A percentile compares a stretch with the other conserved stretches of the same genome.
Conservation (phyloP, 345 rosid species). For the Zanthoxylum bungeanum region DNA sequence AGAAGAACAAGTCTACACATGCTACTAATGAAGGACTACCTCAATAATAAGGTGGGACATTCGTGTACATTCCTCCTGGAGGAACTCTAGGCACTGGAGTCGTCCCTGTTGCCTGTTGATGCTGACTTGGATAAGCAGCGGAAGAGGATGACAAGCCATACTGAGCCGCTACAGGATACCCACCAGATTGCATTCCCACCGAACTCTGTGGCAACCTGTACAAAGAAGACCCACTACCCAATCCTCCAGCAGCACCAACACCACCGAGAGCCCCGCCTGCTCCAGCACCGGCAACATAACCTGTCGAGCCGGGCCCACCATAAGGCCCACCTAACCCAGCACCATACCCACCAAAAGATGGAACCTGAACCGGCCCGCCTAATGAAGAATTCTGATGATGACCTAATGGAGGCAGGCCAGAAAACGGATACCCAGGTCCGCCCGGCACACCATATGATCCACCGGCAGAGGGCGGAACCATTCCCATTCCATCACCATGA, state of each 20-base stretch:
- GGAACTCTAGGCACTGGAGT: slow-evolving; percentile 75
- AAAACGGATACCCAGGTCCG: slow-evolving; percentile 39
- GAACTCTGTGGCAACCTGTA: slow-evolving; percentile 63
- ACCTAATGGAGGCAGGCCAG: slow-evolving; percentile 38
- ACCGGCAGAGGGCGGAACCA: slow-evolving; percentile 40
- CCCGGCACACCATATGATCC: slow-evolving; percentile 48
- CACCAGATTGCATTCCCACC: slow-evolving; percentile 54
- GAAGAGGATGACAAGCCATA: slow-evolving; percentile 50
- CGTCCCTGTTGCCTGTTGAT: slow-evolving; percentile 57
- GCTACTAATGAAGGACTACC: slow-evolving; percentile 29
- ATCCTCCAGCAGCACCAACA: slow-evolving; percentile 22
- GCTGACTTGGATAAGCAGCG: slow-evolving; percentile 59
- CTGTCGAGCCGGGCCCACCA: slow-evolving; percentile 54
- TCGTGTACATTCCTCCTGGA: slow-evolving; percentile 73
- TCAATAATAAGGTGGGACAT: slow-evolving; percentile 69
- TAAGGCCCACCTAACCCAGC: slow-evolving; percentile 45
- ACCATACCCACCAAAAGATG: slow-evolving; percentile 53
- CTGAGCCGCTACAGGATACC: slow-evolving; percentile 62
- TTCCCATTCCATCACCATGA: slow-evolving; percentile 59
- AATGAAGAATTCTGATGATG: slow-evolving; percentile 51
- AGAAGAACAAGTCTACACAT: not conserved
- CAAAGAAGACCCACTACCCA: slow-evolving; percentile 42
- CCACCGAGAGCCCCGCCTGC: slow-evolving; percentile 33
- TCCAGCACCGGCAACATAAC: no score
- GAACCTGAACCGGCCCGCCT: slow-evolving; percentile 38